These are phyloP conservation scores for Hyphopichia fennica DNA, from an alignment of 1,139 yeast species.

Conservation along the genomic window DNA sequence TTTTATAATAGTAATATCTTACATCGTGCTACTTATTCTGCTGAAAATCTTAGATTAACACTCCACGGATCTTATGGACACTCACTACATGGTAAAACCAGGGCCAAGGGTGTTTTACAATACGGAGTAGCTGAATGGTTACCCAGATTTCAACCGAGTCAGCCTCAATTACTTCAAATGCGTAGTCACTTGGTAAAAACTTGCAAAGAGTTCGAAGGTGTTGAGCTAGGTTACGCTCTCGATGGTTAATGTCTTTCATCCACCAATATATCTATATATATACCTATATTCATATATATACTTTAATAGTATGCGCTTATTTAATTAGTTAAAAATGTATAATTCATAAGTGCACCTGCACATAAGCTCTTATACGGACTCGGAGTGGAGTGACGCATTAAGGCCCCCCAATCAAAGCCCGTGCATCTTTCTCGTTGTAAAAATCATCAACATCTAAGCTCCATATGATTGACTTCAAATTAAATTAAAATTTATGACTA, in stretches of 20 bases:
- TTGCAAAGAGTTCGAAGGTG: slow-evolving; percentile 40
- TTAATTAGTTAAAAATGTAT: no score
- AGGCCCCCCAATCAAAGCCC: background rate
- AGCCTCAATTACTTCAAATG: slow-evolving; percentile 33
- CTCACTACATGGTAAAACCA: slow-evolving; percentile 38
- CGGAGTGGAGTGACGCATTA: slow-evolving; percentile 1
- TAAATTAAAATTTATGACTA: no score
- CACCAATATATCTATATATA: background rate
- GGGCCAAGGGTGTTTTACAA: slow-evolving; percentile 55
- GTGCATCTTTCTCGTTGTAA: background rate
- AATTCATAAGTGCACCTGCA: background rate
- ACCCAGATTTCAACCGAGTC: slow-evolving; percentile 38
- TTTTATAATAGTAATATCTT: slow-evolving; percentile 56
- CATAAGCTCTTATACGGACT: background rate
- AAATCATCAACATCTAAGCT: background rate
- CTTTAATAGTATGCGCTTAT: no score
- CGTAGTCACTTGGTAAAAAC: slow-evolving; percentile 34
- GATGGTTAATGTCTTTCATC: slow-evolving; percentile 30
- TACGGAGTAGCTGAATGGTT: slow-evolving; percentile 58
- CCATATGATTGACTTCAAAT: background rate
- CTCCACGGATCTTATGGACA: slow-evolving; percentile 58
- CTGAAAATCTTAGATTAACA: slow-evolving; percentile 44
- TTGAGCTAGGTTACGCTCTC: slow-evolving; percentile 44
- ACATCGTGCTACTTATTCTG: slow-evolving; percentile 50
- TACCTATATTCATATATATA: background rate